Percentiles rank a stretch among this genome's conserved stretches.
Conservation (phyloP, 2,329 filamentous ascomycete species). For the Neonectria hederae region DNA sequence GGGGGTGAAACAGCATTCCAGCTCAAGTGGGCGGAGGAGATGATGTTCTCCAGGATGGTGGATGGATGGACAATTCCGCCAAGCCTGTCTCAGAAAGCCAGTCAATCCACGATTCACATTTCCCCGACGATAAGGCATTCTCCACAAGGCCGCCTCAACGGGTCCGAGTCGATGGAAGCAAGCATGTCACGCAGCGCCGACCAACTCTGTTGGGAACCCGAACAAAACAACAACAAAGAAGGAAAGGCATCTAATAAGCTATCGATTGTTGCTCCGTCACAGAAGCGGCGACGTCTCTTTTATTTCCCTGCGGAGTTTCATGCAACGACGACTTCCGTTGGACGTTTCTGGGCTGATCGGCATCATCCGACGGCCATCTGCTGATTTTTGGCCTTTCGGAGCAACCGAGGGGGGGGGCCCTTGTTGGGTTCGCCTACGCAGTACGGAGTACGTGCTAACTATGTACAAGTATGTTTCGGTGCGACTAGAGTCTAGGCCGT, state of each 20-base stretch:
- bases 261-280: not conserved
- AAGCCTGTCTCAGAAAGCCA: not conserved
- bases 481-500: not conserved
- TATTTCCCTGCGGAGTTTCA: too few relatives aligned
- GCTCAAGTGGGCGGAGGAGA: not conserved
- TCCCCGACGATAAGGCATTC: not conserved
- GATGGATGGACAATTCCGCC: not conserved
- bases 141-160: not conserved
- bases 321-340: too few relatives aligned
- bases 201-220: not conserved
- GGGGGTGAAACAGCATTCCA: not conserved
- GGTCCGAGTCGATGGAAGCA: not conserved
- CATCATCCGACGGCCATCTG: slow-evolving; percentile 13
- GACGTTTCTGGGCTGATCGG: slow-evolving; percentile 25
- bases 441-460: too few relatives aligned
- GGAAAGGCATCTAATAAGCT: not conserved
- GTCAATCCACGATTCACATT: not conserved
- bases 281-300: slow-evolving; percentile 2
- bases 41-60: not conserved
- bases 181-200: not conserved
- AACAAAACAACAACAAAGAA: not conserved
- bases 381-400: slow-evolving; percentile 13
- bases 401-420: not conserved
- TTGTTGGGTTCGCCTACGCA: not conserved
- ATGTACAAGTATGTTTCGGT: not conserved